Evolutionary conservation across 2,329 filamentous ascomycete genomes (phyloP).

Genomic region (Hypoxylon sp.): DNA sequence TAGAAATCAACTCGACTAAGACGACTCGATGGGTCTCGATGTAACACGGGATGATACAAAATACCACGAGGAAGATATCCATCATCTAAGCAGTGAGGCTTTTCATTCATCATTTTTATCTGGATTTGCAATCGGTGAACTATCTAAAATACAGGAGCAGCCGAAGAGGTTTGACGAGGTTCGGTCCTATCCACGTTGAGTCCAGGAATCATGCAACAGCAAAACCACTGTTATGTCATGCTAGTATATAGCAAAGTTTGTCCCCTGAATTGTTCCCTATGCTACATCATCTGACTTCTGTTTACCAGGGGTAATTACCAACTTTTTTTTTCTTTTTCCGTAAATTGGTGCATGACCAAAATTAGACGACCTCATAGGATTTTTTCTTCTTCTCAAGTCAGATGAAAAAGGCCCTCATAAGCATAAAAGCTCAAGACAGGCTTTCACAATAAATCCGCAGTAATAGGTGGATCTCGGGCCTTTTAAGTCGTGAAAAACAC

Average conservation of each 20-base stretch:
- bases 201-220: not conserved
- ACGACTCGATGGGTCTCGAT: conserved; percentile 8
- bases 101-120: conserved; percentile 9
- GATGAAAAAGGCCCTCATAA: conserved; percentile 15
- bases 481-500: conserved; percentile 17
- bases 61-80: conserved; percentile 1
- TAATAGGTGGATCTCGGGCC: conserved; percentile 18
- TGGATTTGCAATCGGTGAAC: conserved; percentile 16
- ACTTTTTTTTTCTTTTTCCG: conserved; percentile 1
- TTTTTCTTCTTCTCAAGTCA: conserved; percentile 14
- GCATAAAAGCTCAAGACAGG: not conserved
- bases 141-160: conserved; percentile 13
- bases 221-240: conserved; percentile 9
- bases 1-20: conserved; percentile 27
- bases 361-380: conserved; percentile 6
- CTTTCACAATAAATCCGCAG: conserved; percentile 22
- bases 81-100: conserved; percentile 4
- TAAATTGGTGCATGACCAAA: conserved; percentile 34
- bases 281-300: conserved; percentile 27
- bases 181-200: not conserved
- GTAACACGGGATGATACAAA: not conserved
- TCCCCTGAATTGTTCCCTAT: conserved; percentile 17
- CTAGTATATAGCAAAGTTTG: conserved; percentile 23
- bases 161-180: not conserved
- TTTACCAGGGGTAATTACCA: conserved; percentile 14